A percentile compares a stretch with the other conserved stretches of the same genome.
These are phyloP conservation scores for Striga hermonthica DNA, from an alignment of 305 asterid species.

Conservation along the genomic window DNA sequence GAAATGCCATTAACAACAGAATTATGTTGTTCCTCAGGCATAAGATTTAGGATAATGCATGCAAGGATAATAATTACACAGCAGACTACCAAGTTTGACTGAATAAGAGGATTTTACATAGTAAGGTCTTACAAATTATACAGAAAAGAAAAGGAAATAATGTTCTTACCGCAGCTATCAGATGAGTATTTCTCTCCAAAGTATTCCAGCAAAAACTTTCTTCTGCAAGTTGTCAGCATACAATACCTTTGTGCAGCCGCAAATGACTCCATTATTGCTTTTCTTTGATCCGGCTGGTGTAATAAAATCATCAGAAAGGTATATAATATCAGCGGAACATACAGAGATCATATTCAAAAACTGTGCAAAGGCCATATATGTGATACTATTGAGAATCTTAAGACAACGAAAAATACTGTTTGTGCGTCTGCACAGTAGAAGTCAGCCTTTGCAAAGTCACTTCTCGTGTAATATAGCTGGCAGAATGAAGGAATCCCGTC, in stretches of 20 bases:
- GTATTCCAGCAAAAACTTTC: slow-evolving; percentile 81
- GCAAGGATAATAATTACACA: slow-evolving; percentile 22
- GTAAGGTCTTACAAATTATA: slow-evolving; percentile 6
- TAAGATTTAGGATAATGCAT: slow-evolving; percentile 10
- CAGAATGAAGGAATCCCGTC: slow-evolving; percentile 92
- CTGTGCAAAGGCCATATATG: slow-evolving; percentile 9
- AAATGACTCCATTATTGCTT: slow-evolving; percentile 77
- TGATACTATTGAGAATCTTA: slow-evolving; percentile 30
- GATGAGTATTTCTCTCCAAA: slow-evolving; percentile 64
- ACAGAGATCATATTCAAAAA: slow-evolving; percentile 7
- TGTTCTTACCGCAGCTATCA: slow-evolving; percentile 61
- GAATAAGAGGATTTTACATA: neutral
- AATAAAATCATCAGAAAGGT: slow-evolving; percentile 32
- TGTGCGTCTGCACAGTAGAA: slow-evolving; percentile 79
- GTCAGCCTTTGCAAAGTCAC: slow-evolving; percentile 80
- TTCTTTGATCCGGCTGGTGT: slow-evolving; percentile 73
- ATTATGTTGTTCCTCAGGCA: slow-evolving; percentile 12
- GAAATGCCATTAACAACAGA: neutral
- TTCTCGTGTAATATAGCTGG: slow-evolving; percentile 75
- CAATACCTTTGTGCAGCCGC: slow-evolving; percentile 77
- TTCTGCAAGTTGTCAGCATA: slow-evolving; percentile 82
- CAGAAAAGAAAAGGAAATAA: slow-evolving; percentile 28
- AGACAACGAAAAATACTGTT: slow-evolving; percentile 49
- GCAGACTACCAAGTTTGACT: slow-evolving; percentile 6
- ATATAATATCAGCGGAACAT: slow-evolving; percentile 25